Evolutionary conservation across 148 eudicot genomes (phyloP).

Genomic region (Chenopodium berlandieri): DNA sequence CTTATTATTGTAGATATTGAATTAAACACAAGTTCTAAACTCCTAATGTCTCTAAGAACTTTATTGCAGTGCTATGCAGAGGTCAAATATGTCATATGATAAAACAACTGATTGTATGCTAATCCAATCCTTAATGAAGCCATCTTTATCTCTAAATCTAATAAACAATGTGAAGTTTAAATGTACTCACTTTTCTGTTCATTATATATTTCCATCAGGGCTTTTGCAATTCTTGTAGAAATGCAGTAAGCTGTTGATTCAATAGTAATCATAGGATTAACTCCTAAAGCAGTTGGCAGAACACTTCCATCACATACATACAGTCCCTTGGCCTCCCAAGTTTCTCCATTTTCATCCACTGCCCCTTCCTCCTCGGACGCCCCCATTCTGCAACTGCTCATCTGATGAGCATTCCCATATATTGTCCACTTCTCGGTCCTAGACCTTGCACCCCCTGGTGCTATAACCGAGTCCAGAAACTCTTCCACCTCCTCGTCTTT

Average conservation of each 20-base stretch:
- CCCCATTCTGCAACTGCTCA: constrained; percentile 92
- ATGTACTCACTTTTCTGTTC: neutral
- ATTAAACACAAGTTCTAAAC: too few species aligned
- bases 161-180: neutral
- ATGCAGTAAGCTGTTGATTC: constrained; percentile 82
- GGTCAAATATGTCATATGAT: too few species aligned
- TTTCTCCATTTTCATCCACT: constrained; percentile 80
- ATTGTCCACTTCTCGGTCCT: constrained; percentile 52
- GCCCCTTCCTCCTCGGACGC: constrained; percentile 57
- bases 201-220: constrained; percentile 21
- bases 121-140: too few species aligned
- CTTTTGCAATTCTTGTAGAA: constrained; percentile 46
- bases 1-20: too few species aligned
- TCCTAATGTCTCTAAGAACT: too few species aligned
- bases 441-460: constrained; percentile 60
- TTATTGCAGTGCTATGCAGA: too few species aligned
- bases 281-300: constrained; percentile 78
- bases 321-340: constrained; percentile 84
- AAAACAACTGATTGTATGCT: too few species aligned
- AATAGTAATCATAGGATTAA: constrained; percentile 93
- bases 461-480: constrained; percentile 63
- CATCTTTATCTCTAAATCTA: neutral
- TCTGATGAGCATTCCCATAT: constrained; percentile 84
- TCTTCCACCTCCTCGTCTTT: constrained; percentile 57
- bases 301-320: constrained; percentile 86